Evolutionary conservation across 176 grass and related monocot genomes (phyloP).

Genomic region (Cenchrus fungigraminus): DNA sequence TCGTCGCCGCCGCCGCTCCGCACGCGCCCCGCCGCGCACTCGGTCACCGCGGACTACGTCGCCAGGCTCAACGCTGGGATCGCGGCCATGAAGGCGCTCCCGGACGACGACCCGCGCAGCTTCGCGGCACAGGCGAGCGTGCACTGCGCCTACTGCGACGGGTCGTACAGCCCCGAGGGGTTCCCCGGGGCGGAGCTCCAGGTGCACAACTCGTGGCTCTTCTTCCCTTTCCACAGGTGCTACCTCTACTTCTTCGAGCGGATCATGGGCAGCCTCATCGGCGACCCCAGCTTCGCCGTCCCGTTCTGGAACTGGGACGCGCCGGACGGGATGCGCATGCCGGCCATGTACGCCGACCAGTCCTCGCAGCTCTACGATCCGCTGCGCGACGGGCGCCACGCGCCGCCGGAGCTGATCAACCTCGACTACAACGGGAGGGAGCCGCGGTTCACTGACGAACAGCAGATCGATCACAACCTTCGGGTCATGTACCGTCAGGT

Average conservation of each 20-base stretch:
- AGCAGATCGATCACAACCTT: slow-evolving; percentile 59
- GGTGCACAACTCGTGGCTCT: slow-evolving; percentile 63
- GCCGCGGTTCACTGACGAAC: slow-evolving; percentile 27
- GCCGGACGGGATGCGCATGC: slow-evolving; percentile 57
- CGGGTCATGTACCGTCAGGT: slow-evolving; percentile 68
- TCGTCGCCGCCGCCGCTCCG: slow-evolving; percentile 46
- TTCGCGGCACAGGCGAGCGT: slow-evolving; percentile 61
- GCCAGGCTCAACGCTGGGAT: slow-evolving; percentile 60
- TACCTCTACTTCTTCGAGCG: slow-evolving; percentile 73
- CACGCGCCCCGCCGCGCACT: slow-evolving; percentile 60
- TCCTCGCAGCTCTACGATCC: slow-evolving; percentile 53
- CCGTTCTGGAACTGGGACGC: slow-evolving; percentile 82
- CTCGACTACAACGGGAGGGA: slow-evolving; percentile 51
- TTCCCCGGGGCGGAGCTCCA: slow-evolving; percentile 53
- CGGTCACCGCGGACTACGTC: slow-evolving; percentile 46
- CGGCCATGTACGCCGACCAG: slow-evolving; percentile 47
- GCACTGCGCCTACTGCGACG: slow-evolving; percentile 71
- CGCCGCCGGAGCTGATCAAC: slow-evolving; percentile 43
- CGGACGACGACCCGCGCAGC: slow-evolving; percentile 62
- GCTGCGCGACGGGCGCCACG: slow-evolving; percentile 41
- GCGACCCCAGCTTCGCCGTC: slow-evolving; percentile 48
- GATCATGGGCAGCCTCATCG: slow-evolving; percentile 60
- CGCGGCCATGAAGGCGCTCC: slow-evolving; percentile 59
- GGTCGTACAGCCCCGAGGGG: slow-evolving; percentile 55
- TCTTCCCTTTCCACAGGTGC: slow-evolving; percentile 65